phyloP scores from a whole-genome alignment of 352 stramenopile species.

The Phytophthora hybrid region DNA sequence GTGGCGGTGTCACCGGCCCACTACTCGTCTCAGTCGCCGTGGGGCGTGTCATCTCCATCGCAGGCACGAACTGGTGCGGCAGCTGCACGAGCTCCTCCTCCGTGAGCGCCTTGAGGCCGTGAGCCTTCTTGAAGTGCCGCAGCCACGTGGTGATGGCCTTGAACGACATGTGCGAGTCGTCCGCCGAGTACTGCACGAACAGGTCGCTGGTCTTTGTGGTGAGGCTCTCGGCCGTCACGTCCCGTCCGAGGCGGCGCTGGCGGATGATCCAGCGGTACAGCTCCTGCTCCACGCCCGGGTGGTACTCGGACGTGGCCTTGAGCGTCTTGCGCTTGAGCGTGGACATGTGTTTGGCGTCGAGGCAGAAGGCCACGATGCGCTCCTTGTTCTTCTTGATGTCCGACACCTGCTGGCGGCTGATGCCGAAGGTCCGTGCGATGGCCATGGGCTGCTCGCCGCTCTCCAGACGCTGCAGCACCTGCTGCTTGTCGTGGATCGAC shows the following conservation, averaged over 20 bases:
- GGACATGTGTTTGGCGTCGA: slow-evolving; percentile 77
- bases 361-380: slow-evolving; percentile 79
- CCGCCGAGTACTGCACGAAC: slow-evolving; percentile 70
- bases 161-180: slow-evolving; percentile 44
- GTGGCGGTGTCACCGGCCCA: slow-evolving; percentile 1
- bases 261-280: slow-evolving; percentile 87
- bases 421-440: slow-evolving; percentile 71
- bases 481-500: slow-evolving; percentile 87
- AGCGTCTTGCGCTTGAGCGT: slow-evolving; percentile 83
- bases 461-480: slow-evolving; percentile 79
- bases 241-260: slow-evolving; percentile 58
- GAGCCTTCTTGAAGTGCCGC: slow-evolving; percentile 72
- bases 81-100: slow-evolving; percentile 63
- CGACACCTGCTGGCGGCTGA: slow-evolving; percentile 84
- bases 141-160: slow-evolving; percentile 68
- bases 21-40: neutral
- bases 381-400: slow-evolving; percentile 91
- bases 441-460: slow-evolving; percentile 67
- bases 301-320: slow-evolving; percentile 68
- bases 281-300: slow-evolving; percentile 82
- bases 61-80: slow-evolving; percentile 61
- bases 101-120: slow-evolving; percentile 63
- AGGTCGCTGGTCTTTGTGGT: slow-evolving; percentile 66
- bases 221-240: slow-evolving; percentile 59
- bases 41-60: slow-evolving; percentile 61